These are phyloP conservation scores for Pulchroboletus neoregius DNA, from an alignment of 1,284 basidiomycete genomes.

Conservation along the genomic window DNA sequence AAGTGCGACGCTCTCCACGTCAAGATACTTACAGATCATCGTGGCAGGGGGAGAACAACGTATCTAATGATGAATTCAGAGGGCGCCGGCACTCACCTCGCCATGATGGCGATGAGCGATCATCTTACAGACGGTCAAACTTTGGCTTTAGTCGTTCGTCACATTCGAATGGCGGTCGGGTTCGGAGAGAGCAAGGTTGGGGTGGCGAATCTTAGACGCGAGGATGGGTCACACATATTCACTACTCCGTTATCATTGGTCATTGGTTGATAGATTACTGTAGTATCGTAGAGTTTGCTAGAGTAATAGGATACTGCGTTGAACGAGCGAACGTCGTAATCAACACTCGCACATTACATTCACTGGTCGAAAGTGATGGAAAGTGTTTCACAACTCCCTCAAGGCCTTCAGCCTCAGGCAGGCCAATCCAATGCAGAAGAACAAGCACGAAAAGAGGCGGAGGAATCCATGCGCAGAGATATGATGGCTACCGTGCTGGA, in stretches of 20 bases:
- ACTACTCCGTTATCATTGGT: conserved; percentile 4
- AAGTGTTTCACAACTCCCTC: conserved; percentile 26
- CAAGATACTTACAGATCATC: conserved; percentile 2
- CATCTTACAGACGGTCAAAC: conserved; percentile 5
- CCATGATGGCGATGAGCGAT: conserved; percentile 7
- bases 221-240: not conserved
- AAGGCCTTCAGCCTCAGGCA: conserved; percentile 28
- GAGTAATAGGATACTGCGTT: not conserved
- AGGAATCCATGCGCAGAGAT: conserved; percentile 74
- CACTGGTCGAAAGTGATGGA: conserved; percentile 16
- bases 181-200: conserved; percentile 11
- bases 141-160: conserved; percentile 7
- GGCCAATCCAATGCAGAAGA: conserved; percentile 43
- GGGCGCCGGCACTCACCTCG: not conserved
- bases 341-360: conserved; percentile 2
- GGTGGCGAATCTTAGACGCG: conserved; percentile 4
- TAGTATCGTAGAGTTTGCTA: conserved; percentile 8
- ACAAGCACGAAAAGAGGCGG: conserved; percentile 55
- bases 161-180: conserved; percentile 2
- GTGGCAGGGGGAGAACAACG: not conserved
- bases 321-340: conserved; percentile 1
- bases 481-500: conserved; percentile 90
- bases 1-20: conserved; percentile 6
- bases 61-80: not conserved
- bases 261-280: conserved; percentile 8